These are phyloP conservation scores for Barnettozyma sucrosica DNA, from an alignment of 805 yeast genomes.

Conservation along the genomic window DNA sequence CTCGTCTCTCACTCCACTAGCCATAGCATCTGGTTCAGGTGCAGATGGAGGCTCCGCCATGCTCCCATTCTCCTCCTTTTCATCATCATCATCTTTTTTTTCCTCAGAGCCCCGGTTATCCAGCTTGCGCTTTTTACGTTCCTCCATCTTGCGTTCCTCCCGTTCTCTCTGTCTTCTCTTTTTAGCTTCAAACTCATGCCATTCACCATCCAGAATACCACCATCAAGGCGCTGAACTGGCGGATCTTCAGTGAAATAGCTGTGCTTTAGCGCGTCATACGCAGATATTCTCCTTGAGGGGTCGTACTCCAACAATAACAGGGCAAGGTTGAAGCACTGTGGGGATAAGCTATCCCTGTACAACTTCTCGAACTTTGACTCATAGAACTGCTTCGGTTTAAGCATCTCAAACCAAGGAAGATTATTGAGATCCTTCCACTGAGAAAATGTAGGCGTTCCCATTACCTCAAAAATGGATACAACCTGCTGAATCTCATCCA, in stretches of 20 bases:
- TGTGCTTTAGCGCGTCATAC: slow-evolving; percentile 58
- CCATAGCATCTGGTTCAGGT: slow-evolving; percentile 3
- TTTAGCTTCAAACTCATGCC: slow-evolving; percentile 97
- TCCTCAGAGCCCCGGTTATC: slow-evolving; percentile 1
- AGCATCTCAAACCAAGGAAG: slow-evolving; percentile 93
- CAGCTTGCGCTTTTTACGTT: slow-evolving; percentile 13
- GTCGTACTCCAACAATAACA: slow-evolving; percentile 55
- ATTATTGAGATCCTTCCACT: slow-evolving; percentile 74
- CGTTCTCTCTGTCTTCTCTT: slow-evolving; percentile 39
- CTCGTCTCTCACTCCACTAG: neutral
- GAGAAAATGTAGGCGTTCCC: slow-evolving; percentile 75
- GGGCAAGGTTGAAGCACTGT: slow-evolving; percentile 59
- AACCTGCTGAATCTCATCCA: slow-evolving; percentile 82
- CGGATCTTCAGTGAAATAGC: slow-evolving; percentile 70
- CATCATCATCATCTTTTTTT: neutral
- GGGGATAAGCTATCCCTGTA: slow-evolving; percentile 41
- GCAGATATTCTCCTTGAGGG: slow-evolving; percentile 69
- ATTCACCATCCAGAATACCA: slow-evolving; percentile 65
- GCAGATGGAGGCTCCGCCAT: slow-evolving; percentile 7
- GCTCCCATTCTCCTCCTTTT: slow-evolving; percentile 2
- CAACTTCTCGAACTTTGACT: slow-evolving; percentile 34
- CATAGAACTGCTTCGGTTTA: slow-evolving; percentile 40
- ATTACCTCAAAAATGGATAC: slow-evolving; percentile 68
- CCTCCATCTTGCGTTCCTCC: slow-evolving; percentile 21
- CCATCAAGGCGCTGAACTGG: slow-evolving; percentile 51